A percentile compares a stretch with the other conserved stretches of the same genome.
phyloP scores from a whole-genome alignment of 257 asterid genomes.

The Jacaranda copaia region DNA sequence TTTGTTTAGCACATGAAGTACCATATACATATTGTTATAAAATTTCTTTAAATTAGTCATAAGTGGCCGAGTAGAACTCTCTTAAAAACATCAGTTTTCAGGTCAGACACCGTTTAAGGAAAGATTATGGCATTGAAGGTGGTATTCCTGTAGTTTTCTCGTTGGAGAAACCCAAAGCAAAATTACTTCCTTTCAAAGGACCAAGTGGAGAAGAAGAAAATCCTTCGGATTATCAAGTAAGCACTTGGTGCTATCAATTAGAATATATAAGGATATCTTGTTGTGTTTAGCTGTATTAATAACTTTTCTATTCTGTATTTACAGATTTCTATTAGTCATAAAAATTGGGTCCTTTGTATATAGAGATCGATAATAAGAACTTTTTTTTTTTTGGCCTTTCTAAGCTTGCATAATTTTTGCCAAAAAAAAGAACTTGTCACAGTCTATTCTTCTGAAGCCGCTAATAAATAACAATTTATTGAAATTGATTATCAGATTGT shows the following conservation, averaged over 20 bases:
- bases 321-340: constrained; percentile 16
- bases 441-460: constrained; percentile 14
- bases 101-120: constrained; percentile 91
- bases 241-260: constrained; percentile 34
- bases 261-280: constrained; percentile 27
- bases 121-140: constrained; percentile 89
- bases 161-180: constrained; percentile 93
- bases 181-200: constrained; percentile 91
- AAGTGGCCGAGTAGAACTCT: constrained; percentile 38
- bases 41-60: neutral
- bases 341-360: neutral
- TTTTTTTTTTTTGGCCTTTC: neutral
- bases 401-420: neutral
- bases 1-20: constrained; percentile 10
- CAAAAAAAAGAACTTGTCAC: neutral
- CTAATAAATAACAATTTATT: constrained; percentile 26
- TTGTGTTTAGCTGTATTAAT: constrained; percentile 7
- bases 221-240: constrained; percentile 98
- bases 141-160: constrained; percentile 98
- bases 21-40: constrained; percentile 29
- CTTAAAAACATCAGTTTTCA: constrained; percentile 46
- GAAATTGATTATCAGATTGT: constrained; percentile 70
- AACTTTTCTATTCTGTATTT: neutral
- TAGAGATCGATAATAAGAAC: neutral
- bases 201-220: constrained; percentile 90